Conservation (phyloP, 768 basidiomycete species). For the Boletus fagicola region DNA sequence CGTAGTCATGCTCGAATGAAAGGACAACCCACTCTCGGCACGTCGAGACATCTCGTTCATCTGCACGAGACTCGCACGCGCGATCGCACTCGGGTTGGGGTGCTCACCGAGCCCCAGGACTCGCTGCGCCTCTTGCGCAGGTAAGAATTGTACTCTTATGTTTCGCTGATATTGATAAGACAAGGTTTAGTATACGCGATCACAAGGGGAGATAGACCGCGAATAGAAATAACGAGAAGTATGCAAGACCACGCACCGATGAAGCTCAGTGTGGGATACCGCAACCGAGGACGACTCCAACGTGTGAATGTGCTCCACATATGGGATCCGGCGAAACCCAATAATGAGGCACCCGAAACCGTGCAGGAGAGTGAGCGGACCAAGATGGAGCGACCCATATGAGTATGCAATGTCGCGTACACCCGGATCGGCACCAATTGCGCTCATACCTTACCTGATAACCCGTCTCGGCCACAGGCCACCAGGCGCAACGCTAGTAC, state of each 20-base stretch:
- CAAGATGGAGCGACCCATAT: not conserved
- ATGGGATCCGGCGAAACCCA: not conserved
- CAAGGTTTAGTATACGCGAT: conserved; percentile 6
- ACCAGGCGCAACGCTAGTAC: not conserved
- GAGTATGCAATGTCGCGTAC: not conserved
- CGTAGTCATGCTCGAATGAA: conserved; percentile 25
- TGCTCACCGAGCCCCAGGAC: conserved; percentile 42
- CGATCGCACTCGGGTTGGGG: conserved; percentile 52
- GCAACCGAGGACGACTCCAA: not conserved
- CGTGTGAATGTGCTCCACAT: too few species aligned
- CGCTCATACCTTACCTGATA: not conserved
- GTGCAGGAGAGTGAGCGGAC: not conserved
- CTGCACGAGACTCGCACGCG: conserved; percentile 66
- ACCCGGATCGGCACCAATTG: not conserved
- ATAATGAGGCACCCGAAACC: not conserved
- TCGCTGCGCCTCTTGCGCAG: conserved; percentile 54
- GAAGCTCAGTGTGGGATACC: not conserved
- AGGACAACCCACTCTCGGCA: conserved; percentile 40
- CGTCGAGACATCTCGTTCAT: conserved; percentile 77
- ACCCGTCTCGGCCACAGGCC: not conserved
- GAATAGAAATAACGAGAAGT: not conserved
- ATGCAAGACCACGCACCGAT: not conserved
- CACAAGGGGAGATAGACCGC: not conserved
- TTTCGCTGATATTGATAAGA: conserved; percentile 18
- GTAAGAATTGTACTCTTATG: conserved; percentile 46